phyloP scores from a whole-genome alignment of 345 rosid species.

The Lepidium aucheri region DNA sequence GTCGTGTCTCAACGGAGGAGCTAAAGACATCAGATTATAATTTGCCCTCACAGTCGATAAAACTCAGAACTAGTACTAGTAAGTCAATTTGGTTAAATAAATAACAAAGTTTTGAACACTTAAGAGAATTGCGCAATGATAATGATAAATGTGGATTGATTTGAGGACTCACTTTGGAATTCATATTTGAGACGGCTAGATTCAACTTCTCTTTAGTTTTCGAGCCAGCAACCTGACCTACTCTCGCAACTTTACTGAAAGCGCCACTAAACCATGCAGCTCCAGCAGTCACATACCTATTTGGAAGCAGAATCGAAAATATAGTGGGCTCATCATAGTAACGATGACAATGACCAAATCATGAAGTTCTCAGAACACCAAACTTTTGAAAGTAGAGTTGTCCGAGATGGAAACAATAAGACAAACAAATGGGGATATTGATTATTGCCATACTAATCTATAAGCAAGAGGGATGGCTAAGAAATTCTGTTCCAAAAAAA shows the following conservation, averaged over 20 bases:
- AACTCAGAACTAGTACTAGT: background rate
- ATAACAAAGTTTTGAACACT: background rate
- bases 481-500: background rate
- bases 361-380: background rate
- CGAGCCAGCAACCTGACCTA: conserved; percentile 76
- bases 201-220: conserved; percentile 86
- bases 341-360: background rate
- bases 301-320: conserved; percentile 5
- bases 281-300: conserved; percentile 76
- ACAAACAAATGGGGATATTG: background rate
- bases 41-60: background rate
- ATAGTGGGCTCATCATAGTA: background rate
- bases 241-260: conserved; percentile 79
- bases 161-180: conserved; percentile 54
- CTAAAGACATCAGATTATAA: background rate
- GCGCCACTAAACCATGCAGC: conserved; percentile 93
- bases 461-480: background rate
- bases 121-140: background rate
- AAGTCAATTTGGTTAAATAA: background rate
- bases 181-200: conserved; percentile 71
- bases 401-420: background rate
- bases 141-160: background rate
- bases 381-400: background rate
- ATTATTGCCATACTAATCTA: background rate
- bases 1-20: background rate